Evolutionary conservation across 2,329 filamentous ascomycete genomes (phyloP).

Genomic region (Dothiorella sarmentorum): DNA sequence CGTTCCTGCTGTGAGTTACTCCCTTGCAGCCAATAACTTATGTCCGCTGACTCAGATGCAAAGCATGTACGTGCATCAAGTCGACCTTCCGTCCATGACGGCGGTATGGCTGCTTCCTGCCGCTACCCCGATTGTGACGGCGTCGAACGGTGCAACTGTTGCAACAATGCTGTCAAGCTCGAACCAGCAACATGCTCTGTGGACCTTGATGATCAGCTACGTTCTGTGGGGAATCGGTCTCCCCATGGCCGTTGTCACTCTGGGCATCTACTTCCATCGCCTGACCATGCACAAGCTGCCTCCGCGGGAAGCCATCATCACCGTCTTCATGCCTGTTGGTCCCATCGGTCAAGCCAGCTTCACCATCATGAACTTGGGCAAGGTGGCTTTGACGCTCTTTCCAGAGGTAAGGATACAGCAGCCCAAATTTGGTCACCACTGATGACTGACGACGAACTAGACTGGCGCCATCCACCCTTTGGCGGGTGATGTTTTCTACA

Average conservation of each 20-base stretch:
- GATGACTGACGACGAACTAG: not conserved
- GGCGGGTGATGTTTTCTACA: slow-evolving; percentile 56
- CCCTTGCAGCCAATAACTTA: not conserved
- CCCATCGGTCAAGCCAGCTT: slow-evolving; percentile 66
- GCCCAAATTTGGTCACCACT: not conserved
- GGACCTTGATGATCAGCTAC: slow-evolving; percentile 63
- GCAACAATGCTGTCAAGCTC: slow-evolving; percentile 53
- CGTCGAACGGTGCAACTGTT: slow-evolving; percentile 62
- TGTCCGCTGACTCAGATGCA: not conserved
- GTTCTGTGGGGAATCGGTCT: slow-evolving; percentile 66
- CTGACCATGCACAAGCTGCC: slow-evolving; percentile 65
- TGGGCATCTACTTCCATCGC: slow-evolving; percentile 68
- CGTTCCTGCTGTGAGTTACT: slow-evolving; percentile 52
- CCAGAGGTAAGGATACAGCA: slow-evolving; percentile 25
- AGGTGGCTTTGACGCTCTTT: slow-evolving; percentile 43
- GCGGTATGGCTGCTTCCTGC: slow-evolving; percentile 65
- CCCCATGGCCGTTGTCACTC: slow-evolving; percentile 58
- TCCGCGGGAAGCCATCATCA: slow-evolving; percentile 64
- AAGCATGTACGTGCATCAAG: not conserved
- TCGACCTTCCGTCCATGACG: slow-evolving; percentile 55
- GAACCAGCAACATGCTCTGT: slow-evolving; percentile 53
- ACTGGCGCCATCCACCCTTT: slow-evolving; percentile 34
- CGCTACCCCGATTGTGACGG: slow-evolving; percentile 62
- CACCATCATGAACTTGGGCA: slow-evolving; percentile 52
- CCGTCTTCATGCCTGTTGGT: slow-evolving; percentile 64